Evolutionary conservation across 2,329 filamentous ascomycete species (phyloP).

Genomic region (Pseudogymnoascus verrucosus): DNA sequence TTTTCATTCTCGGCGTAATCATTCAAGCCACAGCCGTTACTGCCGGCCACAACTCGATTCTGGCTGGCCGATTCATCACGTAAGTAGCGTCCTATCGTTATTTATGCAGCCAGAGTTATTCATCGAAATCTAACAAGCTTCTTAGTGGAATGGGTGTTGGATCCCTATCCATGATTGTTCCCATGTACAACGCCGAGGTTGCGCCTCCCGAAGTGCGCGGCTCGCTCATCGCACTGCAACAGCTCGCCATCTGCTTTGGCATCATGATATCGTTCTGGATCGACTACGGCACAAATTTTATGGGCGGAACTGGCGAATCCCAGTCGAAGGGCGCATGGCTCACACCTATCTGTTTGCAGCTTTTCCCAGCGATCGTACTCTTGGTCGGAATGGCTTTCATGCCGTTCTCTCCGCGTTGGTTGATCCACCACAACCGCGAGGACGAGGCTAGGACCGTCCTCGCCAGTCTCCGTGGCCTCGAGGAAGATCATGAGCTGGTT

Average conservation of each 20-base stretch:
- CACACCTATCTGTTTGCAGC: slow-evolving; percentile 62
- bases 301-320: slow-evolving; percentile 49
- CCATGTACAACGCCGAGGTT: slow-evolving; percentile 42
- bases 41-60: slow-evolving; percentile 50
- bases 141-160: slow-evolving; percentile 57
- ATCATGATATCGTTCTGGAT: slow-evolving; percentile 50
- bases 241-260: slow-evolving; percentile 52
- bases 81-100: background rate
- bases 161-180: slow-evolving; percentile 58
- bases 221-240: slow-evolving; percentile 56
- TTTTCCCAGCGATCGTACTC: slow-evolving; percentile 58
- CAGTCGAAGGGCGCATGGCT: slow-evolving; percentile 68
- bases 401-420: slow-evolving; percentile 72
- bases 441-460: slow-evolving; percentile 57
- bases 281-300: slow-evolving; percentile 57
- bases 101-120: background rate
- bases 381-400: slow-evolving; percentile 68
- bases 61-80: slow-evolving; percentile 66
- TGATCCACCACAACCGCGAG: slow-evolving; percentile 62
- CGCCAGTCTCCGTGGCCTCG: slow-evolving; percentile 53
- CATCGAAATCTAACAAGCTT: background rate
- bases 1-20: slow-evolving; percentile 65
- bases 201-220: slow-evolving; percentile 59
- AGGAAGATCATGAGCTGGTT: slow-evolving; percentile 57
- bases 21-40: slow-evolving; percentile 56